These are phyloP conservation scores for Xylariales sp. DNA, from an alignment of 2,329 filamentous ascomycete genomes.

Conservation along the genomic window DNA sequence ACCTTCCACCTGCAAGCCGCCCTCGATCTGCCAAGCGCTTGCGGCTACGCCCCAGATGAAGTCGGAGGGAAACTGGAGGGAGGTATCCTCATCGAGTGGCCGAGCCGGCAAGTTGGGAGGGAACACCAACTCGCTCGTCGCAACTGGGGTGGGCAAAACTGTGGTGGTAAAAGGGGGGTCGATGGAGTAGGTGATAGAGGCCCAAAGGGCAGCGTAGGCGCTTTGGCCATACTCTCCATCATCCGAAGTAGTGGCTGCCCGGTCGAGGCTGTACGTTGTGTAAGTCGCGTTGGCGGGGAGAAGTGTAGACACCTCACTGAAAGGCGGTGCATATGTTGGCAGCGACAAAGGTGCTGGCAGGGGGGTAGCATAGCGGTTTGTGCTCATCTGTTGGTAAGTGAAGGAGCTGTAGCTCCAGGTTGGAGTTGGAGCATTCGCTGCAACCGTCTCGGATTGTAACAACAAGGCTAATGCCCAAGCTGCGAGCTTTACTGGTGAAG, in stretches of 20 bases:
- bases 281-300: constrained; percentile 1
- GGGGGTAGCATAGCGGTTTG: constrained; percentile 4
- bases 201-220: constrained; percentile 6
- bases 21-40: constrained; percentile 40
- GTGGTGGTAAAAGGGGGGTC: constrained; percentile 34
- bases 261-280: constrained; percentile 6
- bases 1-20: constrained; percentile 39
- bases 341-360: constrained; percentile 3
- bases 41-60: constrained; percentile 46
- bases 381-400: constrained; percentile 5
- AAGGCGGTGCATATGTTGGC: constrained; percentile 2
- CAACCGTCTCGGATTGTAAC: too few relatives aligned
- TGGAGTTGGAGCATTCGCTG: too few relatives aligned
- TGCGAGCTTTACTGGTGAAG: too few relatives aligned
- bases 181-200: neutral
- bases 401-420: too few relatives aligned
- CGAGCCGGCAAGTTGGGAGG: constrained; percentile 42
- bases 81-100: constrained; percentile 36
- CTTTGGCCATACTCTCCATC: constrained; percentile 6
- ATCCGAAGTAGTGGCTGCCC: neutral
- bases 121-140: constrained; percentile 48
- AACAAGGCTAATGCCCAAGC: too few relatives aligned
- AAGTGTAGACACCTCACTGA: neutral
- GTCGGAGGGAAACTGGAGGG: constrained; percentile 42
- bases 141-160: constrained; percentile 49